Conservation (phyloP, 441 rosid species). For the Lepidium campestre region DNA sequence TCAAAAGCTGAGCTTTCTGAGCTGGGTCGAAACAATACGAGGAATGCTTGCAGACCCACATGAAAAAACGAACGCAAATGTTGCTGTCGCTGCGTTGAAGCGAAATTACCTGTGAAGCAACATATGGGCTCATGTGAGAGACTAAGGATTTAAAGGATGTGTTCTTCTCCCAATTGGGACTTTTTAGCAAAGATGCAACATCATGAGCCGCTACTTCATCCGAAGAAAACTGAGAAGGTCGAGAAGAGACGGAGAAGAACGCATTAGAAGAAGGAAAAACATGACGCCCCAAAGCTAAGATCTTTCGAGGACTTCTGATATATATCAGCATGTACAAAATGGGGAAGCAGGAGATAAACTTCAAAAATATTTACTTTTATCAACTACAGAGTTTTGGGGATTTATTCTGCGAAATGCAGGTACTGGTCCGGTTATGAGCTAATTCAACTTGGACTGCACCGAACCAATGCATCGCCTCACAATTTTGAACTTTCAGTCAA, state of each 20-base stretch:
- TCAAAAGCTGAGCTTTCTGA: slow-evolving; percentile 29
- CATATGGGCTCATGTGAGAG: slow-evolving; percentile 36
- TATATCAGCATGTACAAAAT: slow-evolving; percentile 28
- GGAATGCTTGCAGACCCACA: slow-evolving; percentile 41
- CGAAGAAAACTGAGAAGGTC: background rate
- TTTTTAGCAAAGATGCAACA: slow-evolving; percentile 23
- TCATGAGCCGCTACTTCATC: slow-evolving; percentile 13
- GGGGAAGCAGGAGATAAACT: background rate
- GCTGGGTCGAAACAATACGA: slow-evolving; percentile 33
- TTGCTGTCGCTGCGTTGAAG: slow-evolving; percentile 20
- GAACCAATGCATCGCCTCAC: background rate
- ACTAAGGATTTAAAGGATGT: slow-evolving; percentile 30
- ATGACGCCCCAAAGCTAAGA: slow-evolving; percentile 9
- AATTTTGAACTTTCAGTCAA: background rate
- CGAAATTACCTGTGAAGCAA: slow-evolving; percentile 34
- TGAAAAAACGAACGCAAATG: slow-evolving; percentile 32
- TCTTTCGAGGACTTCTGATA: slow-evolving; percentile 19
- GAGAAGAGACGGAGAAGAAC: slow-evolving; percentile 17
- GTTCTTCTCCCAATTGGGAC: slow-evolving; percentile 33
- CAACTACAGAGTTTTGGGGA: background rate
- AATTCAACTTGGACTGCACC: background rate
- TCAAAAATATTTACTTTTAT: background rate
- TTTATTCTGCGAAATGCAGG: background rate
- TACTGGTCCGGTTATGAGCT: slow-evolving; percentile 4
- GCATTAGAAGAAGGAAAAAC: background rate